Conservation (phyloP, 805 yeast species). For the Danielia oregonensis region DNA sequence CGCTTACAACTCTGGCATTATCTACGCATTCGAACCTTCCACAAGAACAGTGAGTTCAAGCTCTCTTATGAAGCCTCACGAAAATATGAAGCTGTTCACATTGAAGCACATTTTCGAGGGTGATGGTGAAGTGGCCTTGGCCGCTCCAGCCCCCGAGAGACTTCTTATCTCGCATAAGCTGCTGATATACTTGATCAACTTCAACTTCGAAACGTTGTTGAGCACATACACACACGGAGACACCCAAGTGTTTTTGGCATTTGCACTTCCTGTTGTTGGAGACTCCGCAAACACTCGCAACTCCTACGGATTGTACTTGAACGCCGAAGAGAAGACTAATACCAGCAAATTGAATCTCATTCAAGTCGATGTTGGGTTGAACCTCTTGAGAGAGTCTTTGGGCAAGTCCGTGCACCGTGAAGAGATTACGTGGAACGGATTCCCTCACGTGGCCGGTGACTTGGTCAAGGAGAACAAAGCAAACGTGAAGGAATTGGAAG, state of each 20-base stretch:
- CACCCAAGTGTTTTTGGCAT: slow-evolving; percentile 17
- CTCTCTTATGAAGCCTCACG: slow-evolving; percentile 22
- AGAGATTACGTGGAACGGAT: slow-evolving; percentile 21
- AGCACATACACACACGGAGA: slow-evolving; percentile 24
- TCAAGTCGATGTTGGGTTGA: slow-evolving; percentile 60
- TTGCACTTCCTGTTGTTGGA: slow-evolving; percentile 38
- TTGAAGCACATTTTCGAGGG: slow-evolving; percentile 16
- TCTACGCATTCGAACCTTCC: slow-evolving; percentile 21
- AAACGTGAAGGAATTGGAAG: slow-evolving; percentile 13
- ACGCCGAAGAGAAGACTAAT: slow-evolving; percentile 40
- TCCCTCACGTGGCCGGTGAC: slow-evolving; percentile 21
- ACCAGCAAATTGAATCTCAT: slow-evolving; percentile 41
- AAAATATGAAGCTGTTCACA: slow-evolving; percentile 15
- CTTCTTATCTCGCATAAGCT: slow-evolving; percentile 39
- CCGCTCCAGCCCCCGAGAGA: slow-evolving; percentile 43
- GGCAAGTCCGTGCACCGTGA: slow-evolving; percentile 50
- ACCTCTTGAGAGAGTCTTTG: slow-evolving; percentile 63
- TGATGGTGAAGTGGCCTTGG: slow-evolving; percentile 23
- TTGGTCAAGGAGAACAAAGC: slow-evolving; percentile 14
- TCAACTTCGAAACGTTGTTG: slow-evolving; percentile 40
- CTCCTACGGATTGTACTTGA: slow-evolving; percentile 40
- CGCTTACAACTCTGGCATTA: slow-evolving; percentile 23
- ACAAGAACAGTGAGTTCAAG: slow-evolving; percentile 17
- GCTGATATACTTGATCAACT: slow-evolving; percentile 42
- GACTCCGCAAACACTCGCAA: slow-evolving; percentile 35